Evolutionary conservation across 1,139 yeast genomes (phyloP), one percentile per base, ranked within the genome.

Genomic region (Suhomyces kunorum): DNA sequence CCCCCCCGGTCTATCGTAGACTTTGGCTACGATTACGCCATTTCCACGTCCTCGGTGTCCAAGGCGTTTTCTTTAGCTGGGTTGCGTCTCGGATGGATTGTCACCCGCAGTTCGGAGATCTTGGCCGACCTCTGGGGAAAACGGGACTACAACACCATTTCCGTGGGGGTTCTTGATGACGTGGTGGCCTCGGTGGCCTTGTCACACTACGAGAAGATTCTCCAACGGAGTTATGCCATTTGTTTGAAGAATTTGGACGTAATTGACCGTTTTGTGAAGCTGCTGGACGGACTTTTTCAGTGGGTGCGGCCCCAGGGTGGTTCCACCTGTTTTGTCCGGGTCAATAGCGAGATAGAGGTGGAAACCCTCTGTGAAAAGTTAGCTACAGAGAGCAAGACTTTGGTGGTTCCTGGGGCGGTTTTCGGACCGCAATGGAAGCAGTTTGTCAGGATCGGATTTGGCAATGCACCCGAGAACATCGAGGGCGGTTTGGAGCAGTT

Each of bases 41-140:
- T 78, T 28, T 66, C 75, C 8, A 75, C 82, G 0, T 68, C 78
- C 5, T 74, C 81, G 3, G 70, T 71, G 58, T 76, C 82, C 22
- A 78, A 78, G 51, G 79, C 81, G 2, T 78, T 70, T 50, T 68
- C 81, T 0, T 57, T 76, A 40, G 83, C 83, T 5, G 83, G 83
- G 2, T 55, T 78, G 20, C 59, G 83, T 34, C 42, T 77, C 23
- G 83, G 83, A 6, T 78, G 83, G 83, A 57, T 78, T 9, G 74
- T 67, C 2, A 52, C 74, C 7, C 58, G 60, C 25, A 64, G 72
- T 47, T 45, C 46, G 17, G 37, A 40, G 1, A 50, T 74, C 9
- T 41, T 71, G 14, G 46, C 55, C 4, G 67, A 61, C 29, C 61
- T 76, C 20, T 57, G 61, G 34, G 57, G 64, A 11, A 68, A 73